phyloP scores from a whole-genome alignment of 2,329 filamentous ascomycete species.

The Aspergillus sergii region DNA sequence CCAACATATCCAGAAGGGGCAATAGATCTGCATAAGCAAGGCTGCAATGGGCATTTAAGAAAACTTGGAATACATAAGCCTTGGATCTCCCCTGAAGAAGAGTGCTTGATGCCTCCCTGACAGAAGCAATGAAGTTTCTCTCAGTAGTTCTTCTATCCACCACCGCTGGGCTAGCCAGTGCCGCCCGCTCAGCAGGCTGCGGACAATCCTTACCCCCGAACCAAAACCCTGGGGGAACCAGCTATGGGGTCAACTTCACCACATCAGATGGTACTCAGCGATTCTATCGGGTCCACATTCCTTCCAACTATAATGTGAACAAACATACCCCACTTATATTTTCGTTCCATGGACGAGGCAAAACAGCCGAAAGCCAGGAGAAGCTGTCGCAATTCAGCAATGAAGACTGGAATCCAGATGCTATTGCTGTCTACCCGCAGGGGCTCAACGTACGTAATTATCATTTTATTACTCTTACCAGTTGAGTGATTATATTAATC shows the following conservation, averaged over 20 bases:
- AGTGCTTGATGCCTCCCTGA: neutral
- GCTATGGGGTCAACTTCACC: constrained; percentile 16
- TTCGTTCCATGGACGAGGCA: constrained; percentile 51
- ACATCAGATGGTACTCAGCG: constrained; percentile 23
- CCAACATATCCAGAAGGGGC: no score
- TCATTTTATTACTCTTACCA: neutral
- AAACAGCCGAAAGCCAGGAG: constrained; percentile 43
- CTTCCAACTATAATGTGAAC: constrained; percentile 38
- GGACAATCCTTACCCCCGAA: constrained; percentile 17
- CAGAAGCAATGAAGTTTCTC: neutral
- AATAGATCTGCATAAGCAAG: no score
- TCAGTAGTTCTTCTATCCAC: constrained; percentile 8
- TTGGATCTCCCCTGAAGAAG: neutral
- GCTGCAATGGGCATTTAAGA: no score
- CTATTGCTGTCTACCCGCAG: constrained; percentile 50
- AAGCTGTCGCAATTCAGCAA: constrained; percentile 51
- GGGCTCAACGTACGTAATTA: constrained; percentile 35
- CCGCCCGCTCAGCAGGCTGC: constrained; percentile 20
- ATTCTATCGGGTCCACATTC: constrained; percentile 28
- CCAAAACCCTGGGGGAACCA: constrained; percentile 7
- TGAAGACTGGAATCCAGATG: constrained; percentile 45
- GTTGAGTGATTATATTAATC: neutral
- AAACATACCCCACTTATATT: constrained; percentile 48
- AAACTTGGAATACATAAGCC: neutral
- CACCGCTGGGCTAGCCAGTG: constrained; percentile 12